A percentile compares a stretch with the other conserved stretches of the same genome.
These are phyloP conservation scores for Calonectria pauciramosa DNA, from an alignment of 2,329 filamentous ascomycete genomes.

Conservation along the genomic window DNA sequence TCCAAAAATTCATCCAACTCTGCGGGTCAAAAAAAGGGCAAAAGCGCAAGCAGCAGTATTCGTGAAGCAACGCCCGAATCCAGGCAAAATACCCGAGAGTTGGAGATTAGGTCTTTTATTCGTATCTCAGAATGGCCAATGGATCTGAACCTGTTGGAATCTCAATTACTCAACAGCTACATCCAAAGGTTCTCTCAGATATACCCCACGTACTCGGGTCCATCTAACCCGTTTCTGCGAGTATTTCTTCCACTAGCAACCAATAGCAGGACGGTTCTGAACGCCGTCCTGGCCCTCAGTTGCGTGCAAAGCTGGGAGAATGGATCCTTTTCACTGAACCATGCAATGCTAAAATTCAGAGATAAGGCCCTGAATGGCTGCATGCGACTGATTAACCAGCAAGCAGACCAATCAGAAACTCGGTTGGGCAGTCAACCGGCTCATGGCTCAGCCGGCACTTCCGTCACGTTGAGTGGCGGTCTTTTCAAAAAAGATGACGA, in stretches of 20 bases:
- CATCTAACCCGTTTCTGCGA: constrained; percentile 34
- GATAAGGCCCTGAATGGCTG: constrained; percentile 33
- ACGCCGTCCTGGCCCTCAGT: constrained; percentile 31
- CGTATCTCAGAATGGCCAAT: constrained; percentile 31
- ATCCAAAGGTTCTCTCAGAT: constrained; percentile 36
- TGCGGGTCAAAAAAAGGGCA: no score
- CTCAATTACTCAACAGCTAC: constrained; percentile 33
- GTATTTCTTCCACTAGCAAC: constrained; percentile 34
- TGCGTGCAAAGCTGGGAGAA: constrained; percentile 35
- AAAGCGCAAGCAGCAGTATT: no score
- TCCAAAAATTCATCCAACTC: neutral
- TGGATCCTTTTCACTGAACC: constrained; percentile 25
- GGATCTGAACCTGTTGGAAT: constrained; percentile 26
- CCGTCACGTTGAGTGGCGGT: neutral
- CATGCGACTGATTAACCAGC: neutral
- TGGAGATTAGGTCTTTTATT: neutral
- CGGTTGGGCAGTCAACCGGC: no score
- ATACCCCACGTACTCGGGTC: constrained; percentile 33
- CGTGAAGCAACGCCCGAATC: no score
- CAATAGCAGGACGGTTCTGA: constrained; percentile 33
- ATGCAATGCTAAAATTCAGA: constrained; percentile 28
- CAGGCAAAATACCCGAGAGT: no score
- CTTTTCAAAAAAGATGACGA: neutral
- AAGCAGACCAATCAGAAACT: neutral
- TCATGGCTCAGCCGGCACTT: neutral